Base-by-base conservation (phyloP, 1,284 basidiomycete species). In the Cutaneotrichosporon mucoides region DNA sequence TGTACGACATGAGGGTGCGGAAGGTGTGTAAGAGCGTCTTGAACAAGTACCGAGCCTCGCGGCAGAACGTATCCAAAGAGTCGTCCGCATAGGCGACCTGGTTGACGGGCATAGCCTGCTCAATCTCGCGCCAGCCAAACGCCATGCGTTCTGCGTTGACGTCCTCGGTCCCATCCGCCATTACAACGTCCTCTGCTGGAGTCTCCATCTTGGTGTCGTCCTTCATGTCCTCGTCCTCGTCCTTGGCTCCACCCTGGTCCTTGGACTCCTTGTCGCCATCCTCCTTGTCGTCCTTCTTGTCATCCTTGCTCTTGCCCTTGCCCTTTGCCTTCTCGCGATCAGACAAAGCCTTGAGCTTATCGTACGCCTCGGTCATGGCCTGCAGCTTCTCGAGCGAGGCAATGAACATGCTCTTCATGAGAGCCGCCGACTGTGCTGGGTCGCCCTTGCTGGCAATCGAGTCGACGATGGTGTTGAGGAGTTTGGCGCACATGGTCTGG, bases 401-500 rank as follows among this genome's bases (percentile, higher is more conserved):
- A 69, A 93, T 88, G 62, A 98, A 83, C 76, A 98, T 87, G 52
- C 85, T 83, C 49, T 81, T 81, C 40, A 97, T 79, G 38, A 93
- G 81, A 59, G 83, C 82, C 5, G 84, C 83, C 5, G 90, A 86
- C 59, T 82, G 86, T 59, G 84, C 82, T 37, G 84, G 80, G 11
- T 86, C 84, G 50, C 88, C 88, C 76, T 93, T 92, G 47, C 81
- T 76, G 15, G 88, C 79, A 55, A 96, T 88, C 47, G 87, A 85
- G 65, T 99, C 96, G 55, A 92, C 84, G 40, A 97, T 83, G 64
- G 89, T 92, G 71, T 92, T 89, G 69, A 98, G 86, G 76, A 97
- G 87, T 79, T 98, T 99, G 62, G 89, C 89, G 66, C 91, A 93
- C 79, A 98, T 85, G 12, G 90, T 90, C 73, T 98, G 93, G 42